Evolutionary conservation across 352 stramenopile genomes (phyloP).

Genomic region (Phytophthora macrochlamydospora): DNA sequence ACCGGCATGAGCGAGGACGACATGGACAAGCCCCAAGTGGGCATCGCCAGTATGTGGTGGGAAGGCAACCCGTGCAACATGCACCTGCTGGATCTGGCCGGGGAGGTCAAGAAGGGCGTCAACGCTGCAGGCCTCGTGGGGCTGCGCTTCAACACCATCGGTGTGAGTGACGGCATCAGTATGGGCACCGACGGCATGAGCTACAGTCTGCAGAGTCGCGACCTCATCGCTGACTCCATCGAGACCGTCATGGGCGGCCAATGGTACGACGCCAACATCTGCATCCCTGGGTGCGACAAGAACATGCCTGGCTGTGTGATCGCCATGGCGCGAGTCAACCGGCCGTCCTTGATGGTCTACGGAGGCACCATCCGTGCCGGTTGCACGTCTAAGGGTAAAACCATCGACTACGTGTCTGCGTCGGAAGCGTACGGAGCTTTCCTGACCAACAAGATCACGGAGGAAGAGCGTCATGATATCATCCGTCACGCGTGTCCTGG

Average conservation of each 20-base stretch:
- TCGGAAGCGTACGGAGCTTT: constrained; percentile 97
- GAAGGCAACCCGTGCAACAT: constrained; percentile 99
- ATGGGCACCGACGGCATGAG: constrained; percentile 97
- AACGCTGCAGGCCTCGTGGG: constrained; percentile 90
- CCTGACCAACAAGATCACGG: constrained; percentile 93
- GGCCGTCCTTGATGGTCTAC: constrained; percentile 98
- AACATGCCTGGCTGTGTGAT: constrained; percentile 99
- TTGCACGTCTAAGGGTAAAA: constrained; percentile 85
- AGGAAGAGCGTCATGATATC: constrained; percentile 92
- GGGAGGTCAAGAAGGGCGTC: constrained; percentile 95
- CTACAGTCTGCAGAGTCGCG: constrained; percentile 95
- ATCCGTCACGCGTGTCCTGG: constrained; percentile 95
- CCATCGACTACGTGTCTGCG: constrained; percentile 96
- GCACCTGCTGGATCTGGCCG: constrained; percentile 96
- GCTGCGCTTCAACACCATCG: constrained; percentile 98
- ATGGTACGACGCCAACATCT: constrained; percentile 99
- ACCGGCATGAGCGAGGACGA: constrained; percentile 95
- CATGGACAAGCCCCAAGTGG: constrained; percentile 94
- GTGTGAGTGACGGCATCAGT: constrained; percentile 98
- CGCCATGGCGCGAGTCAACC: constrained; percentile 98
- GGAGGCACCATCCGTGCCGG: constrained; percentile 97
- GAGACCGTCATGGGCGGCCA: constrained; percentile 98
- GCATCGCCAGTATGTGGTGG: constrained; percentile 98
- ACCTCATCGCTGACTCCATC: constrained; percentile 99
- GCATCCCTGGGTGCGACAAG: constrained; percentile 98